A percentile compares a stretch with the other conserved stretches of the same genome.
phyloP scores from a whole-genome alignment of 1,284 basidiomycete genomes.

The Moniliophthora roreri region DNA sequence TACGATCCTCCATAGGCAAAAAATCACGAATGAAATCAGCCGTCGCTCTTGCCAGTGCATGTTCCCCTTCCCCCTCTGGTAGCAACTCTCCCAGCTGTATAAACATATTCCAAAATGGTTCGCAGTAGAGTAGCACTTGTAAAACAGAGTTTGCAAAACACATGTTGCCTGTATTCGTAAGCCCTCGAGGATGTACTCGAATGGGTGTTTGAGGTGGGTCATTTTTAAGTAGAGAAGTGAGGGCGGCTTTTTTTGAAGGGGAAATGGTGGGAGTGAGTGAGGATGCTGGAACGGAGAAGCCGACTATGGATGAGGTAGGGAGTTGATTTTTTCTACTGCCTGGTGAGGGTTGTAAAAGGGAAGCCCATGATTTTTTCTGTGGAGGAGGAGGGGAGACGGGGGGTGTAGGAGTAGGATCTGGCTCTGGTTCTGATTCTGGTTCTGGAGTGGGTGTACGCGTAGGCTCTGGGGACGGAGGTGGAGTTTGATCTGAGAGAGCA shows the following conservation, averaged over 20 bases:
- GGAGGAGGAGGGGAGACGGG: slow-evolving; percentile 35
- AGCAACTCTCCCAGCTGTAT: slow-evolving; percentile 53
- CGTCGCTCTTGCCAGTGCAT: slow-evolving; percentile 80
- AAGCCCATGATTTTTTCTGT: slow-evolving; percentile 74
- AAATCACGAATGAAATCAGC: slow-evolving; percentile 87
- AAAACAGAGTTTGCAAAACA: slow-evolving; percentile 97
- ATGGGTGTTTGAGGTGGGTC: slow-evolving; percentile 24
- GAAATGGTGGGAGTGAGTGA: slow-evolving; percentile 26
- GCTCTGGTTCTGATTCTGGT: too few species aligned
- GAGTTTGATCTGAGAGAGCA: slow-evolving; percentile 47
- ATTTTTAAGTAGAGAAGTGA: slow-evolving; percentile 46
- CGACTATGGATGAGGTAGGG: slow-evolving; percentile 64
- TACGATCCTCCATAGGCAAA: slow-evolving; percentile 27
- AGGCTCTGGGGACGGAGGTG: slow-evolving; percentile 37
- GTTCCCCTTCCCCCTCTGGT: slow-evolving; percentile 33
- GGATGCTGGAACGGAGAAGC: slow-evolving; percentile 62
- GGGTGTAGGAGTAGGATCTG: slow-evolving; percentile 26
- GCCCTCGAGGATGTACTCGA: slow-evolving; percentile 63
- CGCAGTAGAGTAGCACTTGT: slow-evolving; percentile 88
- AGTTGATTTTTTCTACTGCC: slow-evolving; percentile 26
- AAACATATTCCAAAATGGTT: slow-evolving; percentile 84
- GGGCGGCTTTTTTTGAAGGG: slow-evolving; percentile 42
- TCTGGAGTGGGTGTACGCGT: too few species aligned
- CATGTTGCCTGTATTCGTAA: slow-evolving; percentile 96
- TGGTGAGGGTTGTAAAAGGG: slow-evolving; percentile 51